phyloP scores from a whole-genome alignment of 1,284 basidiomycete species.

The Stereum hirsutum region DNA sequence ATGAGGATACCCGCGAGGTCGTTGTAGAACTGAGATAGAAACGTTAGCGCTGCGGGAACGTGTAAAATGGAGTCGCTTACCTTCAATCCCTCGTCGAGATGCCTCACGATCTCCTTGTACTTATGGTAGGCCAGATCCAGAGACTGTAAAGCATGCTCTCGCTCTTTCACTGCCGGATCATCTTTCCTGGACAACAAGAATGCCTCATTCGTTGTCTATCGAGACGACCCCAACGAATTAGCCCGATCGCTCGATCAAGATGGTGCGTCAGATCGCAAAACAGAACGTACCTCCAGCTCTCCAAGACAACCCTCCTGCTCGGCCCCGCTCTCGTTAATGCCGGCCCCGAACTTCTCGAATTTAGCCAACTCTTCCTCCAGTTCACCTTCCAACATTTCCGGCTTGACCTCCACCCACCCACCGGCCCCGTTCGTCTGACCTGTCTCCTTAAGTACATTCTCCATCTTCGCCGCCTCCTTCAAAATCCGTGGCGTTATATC shows the following conservation, averaged over 20 bases:
- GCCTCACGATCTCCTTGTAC: conserved; percentile 79
- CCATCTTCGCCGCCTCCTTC: conserved; percentile 53
- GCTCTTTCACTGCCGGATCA: conserved; percentile 70
- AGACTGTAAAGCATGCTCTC: conserved; percentile 83
- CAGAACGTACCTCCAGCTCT: conserved; percentile 51
- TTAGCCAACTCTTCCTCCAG: conserved; percentile 75
- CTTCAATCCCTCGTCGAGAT: conserved; percentile 85
- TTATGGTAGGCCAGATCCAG: conserved; percentile 85
- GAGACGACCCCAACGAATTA: conserved; percentile 1
- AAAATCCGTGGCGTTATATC: conserved; percentile 71
- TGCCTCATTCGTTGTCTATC: conserved; percentile 60
- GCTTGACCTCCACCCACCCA: conserved; percentile 65
- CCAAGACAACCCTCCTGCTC: conserved; percentile 62
- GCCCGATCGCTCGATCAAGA: neutral
- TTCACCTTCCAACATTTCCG: conserved; percentile 81
- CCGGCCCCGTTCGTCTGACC: too few relatives aligned
- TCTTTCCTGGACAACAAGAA: conserved; percentile 77
- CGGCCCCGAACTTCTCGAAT: conserved; percentile 67
- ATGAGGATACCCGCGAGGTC: conserved; percentile 63
- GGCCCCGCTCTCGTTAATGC: conserved; percentile 49
- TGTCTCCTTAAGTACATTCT: too few relatives aligned
- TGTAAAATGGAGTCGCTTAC: conserved; percentile 26
- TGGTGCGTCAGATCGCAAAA: too few relatives aligned
- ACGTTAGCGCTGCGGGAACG: neutral
- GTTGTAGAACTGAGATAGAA: conserved; percentile 68